Evolutionary conservation across 2,329 filamentous ascomycete species (phyloP), one percentile per base, ranked within the genome.

Genomic region (Aspergillus brunneoviolaceus): DNA sequence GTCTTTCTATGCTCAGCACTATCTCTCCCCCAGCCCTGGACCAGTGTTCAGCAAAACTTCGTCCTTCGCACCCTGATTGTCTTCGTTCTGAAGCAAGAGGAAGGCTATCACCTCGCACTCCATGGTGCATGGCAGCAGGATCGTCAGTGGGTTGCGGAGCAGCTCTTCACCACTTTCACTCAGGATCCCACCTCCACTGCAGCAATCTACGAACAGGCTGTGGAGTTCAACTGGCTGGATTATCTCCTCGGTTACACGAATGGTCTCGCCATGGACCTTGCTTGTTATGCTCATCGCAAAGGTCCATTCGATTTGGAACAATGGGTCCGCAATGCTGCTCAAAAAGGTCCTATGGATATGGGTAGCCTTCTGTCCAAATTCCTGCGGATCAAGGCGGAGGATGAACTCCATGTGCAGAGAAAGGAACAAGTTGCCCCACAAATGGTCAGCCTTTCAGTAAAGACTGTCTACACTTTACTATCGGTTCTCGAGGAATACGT

Each of bases 111-210:
- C 65, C 96, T 97, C 64, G 94, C 96, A 14, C 84, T 99, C 59
- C 89, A 96, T 71, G 93, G 92, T 60, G 80, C 96, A 5, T 98
- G 94, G 93, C 88, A 89, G 67, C 92, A 95, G 72, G 92, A 98
- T 72, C 90, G 88, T 66, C 84, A 89, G 21, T 98, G 92, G 89
- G 90, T 98, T 16, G 88, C 89, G 10, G 85, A 88, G 64, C 87
- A 90, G 60, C 85, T 99, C 35, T 87, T 94, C 48, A 88, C 92
- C 60, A 84, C 86, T 9, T 92, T 95, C 73, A 89, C 88, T 47
- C 80, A 83, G 60, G 86, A 90, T 67, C 88, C 87, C 2, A 85
- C 87, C 59, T 84, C 88, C 54, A 82, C 93, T 42, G 83, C 85
- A 3, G 77, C 86, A 16, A 89, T 94, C 39, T 87, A 91, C 63